Conservation (phyloP, 495 filamentous ascomycete genomes). For the Parathielavia appendiculata region DNA sequence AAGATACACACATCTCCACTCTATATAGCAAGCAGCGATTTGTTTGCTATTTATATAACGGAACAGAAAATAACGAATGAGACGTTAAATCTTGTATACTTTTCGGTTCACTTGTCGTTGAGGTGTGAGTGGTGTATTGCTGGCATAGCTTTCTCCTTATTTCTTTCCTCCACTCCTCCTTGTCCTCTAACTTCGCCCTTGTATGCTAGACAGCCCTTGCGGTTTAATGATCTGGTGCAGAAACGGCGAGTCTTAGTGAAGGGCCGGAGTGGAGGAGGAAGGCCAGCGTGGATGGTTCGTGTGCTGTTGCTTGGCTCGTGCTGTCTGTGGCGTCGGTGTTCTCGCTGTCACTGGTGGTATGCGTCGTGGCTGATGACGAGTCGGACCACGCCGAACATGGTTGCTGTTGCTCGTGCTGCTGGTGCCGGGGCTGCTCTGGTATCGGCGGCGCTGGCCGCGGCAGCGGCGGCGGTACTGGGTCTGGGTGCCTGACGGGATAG, state of each 20-base stretch:
- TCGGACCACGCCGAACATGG: too few species aligned
- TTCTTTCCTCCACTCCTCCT: too few species aligned
- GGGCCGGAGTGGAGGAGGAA: background rate
- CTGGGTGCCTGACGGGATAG: background rate
- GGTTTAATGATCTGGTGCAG: too few species aligned
- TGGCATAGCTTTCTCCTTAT: too few species aligned
- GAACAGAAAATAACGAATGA: slow-evolving; percentile 2
- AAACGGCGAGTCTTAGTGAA: background rate
- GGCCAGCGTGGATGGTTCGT: too few species aligned
- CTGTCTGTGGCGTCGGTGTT: background rate
- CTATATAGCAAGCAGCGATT: slow-evolving; percentile 12
- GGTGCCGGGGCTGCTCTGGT: background rate
- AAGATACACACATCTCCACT: slow-evolving; percentile 16
- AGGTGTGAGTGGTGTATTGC: background rate
- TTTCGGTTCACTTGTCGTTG: too few species aligned
- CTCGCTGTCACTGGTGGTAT: background rate
- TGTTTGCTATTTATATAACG: slow-evolving; percentile 3
- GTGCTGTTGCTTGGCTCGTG: too few species aligned
- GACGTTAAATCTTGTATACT: background rate
- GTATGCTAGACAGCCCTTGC: too few species aligned
- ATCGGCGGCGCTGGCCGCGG: background rate
- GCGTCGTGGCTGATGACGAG: too few species aligned
- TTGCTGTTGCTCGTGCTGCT: too few species aligned
- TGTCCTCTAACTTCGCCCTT: too few species aligned
- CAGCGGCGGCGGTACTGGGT: background rate